Percentiles rank a stretch among this genome's conserved stretches.
Evolutionary conservation across 179 eudicot species (phyloP).

Genomic region (Gypsophila paniculata): DNA sequence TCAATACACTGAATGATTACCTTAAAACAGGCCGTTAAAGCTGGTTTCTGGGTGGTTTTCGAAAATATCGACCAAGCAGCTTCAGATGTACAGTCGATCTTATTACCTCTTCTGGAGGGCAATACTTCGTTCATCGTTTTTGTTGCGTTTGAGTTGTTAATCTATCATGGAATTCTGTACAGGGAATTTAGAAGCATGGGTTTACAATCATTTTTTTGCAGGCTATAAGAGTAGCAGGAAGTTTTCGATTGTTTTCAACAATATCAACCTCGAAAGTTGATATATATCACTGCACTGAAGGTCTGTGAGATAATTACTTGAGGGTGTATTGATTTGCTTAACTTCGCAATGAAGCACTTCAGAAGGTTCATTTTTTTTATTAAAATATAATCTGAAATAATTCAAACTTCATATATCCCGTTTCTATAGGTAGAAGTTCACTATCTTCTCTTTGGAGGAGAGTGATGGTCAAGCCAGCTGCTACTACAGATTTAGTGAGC

Average conservation of each 20-base stretch:
- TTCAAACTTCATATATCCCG: neutral
- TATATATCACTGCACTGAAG: constrained; percentile 45
- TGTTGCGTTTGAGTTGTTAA: neutral
- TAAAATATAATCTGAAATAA: neutral
- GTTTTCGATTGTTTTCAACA: constrained; percentile 81
- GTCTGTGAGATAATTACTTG: constrained; percentile 30
- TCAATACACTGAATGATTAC: constrained; percentile 1
- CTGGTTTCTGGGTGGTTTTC: constrained; percentile 91
- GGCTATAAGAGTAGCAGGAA: constrained; percentile 71
- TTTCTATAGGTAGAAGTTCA: constrained; percentile 45
- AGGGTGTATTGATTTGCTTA: neutral
- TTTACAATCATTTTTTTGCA: constrained; percentile 36
- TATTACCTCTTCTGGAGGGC: constrained; percentile 91
- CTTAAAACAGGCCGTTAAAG: constrained; percentile 61
- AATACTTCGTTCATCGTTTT: constrained; percentile 43
- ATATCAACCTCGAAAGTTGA: constrained; percentile 70
- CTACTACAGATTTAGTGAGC: constrained; percentile 47
- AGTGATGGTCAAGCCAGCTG: constrained; percentile 60
- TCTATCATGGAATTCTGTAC: neutral
- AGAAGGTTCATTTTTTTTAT: neutral
- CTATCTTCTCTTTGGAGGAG: constrained; percentile 86
- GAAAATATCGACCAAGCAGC: constrained; percentile 99
- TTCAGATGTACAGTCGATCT: constrained; percentile 75
- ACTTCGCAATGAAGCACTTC: neutral
- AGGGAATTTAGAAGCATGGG: neutral